Conservation (phyloP, 768 basidiomycete species). For the Cubamyces sp. region DNA sequence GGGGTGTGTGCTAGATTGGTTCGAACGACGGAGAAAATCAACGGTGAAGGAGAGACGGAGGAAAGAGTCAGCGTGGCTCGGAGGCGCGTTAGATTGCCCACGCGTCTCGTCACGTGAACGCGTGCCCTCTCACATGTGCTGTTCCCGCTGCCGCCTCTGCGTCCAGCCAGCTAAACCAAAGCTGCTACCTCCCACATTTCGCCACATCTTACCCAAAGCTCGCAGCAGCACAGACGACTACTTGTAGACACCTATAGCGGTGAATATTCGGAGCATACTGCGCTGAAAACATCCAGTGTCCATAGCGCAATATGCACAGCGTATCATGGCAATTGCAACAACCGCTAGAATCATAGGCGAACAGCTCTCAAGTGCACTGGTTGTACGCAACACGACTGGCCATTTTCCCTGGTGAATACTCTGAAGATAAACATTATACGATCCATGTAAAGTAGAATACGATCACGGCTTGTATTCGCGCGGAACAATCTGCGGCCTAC, state of each 20-base stretch:
- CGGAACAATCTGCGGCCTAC: slow-evolving; percentile 38
- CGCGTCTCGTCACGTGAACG: slow-evolving; percentile 32
- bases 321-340: background rate
- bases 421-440: background rate
- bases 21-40: background rate
- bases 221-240: background rate
- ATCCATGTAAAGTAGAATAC: background rate
- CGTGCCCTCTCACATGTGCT: slow-evolving; percentile 2
- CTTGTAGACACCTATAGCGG: background rate
- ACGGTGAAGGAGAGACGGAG: background rate
- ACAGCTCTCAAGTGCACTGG: too few species aligned
- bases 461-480: slow-evolving; percentile 17
- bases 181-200: too few species aligned
- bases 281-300: background rate
- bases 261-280: background rate
- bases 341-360: too few species aligned
- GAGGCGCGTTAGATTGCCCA: slow-evolving; percentile 18
- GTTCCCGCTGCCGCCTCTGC: background rate
- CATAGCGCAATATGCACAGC: too few species aligned
- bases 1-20: background rate
- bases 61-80: slow-evolving; percentile 16
- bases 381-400: too few species aligned
- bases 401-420: too few species aligned
- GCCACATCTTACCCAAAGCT: background rate
- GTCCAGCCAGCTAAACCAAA: too few species aligned